A percentile compares a stretch with the other conserved stretches of the same genome.
Conservation (phyloP, 2,329 filamentous ascomycete genomes). For the Chaetoscypha palmicola region DNA sequence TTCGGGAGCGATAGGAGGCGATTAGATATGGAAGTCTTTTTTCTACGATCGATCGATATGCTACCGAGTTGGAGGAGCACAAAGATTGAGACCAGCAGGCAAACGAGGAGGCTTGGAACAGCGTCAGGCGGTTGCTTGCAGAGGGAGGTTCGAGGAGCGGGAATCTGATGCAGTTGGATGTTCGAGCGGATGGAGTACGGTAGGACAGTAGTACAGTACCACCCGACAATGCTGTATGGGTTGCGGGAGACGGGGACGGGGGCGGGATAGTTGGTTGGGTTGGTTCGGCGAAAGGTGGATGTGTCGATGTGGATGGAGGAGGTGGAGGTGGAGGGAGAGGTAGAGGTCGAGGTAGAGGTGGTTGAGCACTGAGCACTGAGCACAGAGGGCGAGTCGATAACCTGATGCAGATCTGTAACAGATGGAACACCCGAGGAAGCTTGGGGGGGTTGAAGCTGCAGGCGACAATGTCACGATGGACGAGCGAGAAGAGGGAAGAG, state of each 20-base stretch:
- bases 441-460: not conserved
- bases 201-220: too few species aligned
- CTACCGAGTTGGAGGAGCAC: too few species aligned
- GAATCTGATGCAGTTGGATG: too few species aligned
- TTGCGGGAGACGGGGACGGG: not conserved
- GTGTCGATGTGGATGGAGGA: not conserved
- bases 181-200: too few species aligned
- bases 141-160: not conserved
- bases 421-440: not conserved
- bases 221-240: too few species aligned
- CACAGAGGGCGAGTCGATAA: constrained; percentile 24
- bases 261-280: not conserved
- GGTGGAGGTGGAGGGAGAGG: not conserved
- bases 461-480: not conserved
- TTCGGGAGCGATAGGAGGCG: not conserved
- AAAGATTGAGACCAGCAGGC: too few species aligned
- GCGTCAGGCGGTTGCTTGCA: too few species aligned
- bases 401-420: constrained; percentile 36
- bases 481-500: too few species aligned
- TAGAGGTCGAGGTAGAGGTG: not conserved
- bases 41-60: not conserved
- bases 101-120: too few species aligned
- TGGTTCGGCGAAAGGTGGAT: not conserved
- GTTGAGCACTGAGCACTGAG: not conserved
- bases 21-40: not conserved